Evolutionary conservation across 306 rosid species (phyloP), one percentile per base, ranked within the genome.

Genomic region (Fagus crenata): DNA sequence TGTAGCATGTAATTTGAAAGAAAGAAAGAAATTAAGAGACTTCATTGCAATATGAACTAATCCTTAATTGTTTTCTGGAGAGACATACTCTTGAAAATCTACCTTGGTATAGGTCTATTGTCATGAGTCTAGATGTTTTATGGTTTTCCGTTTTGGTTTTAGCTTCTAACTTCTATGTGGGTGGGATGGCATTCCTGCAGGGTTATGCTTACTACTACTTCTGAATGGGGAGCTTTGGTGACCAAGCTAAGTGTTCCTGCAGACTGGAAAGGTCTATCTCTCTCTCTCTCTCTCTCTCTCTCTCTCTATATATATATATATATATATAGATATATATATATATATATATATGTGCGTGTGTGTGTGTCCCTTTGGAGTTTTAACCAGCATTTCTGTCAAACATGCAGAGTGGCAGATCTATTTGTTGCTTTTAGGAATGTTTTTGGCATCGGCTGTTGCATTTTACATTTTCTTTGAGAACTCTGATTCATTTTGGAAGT

Each of bases 371-470:
- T 67, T 15, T 17, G 49, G 31, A 73, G 63, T 32, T 53, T 73
- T 79, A 7, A 56, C 61, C 40, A 12, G 2, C n/a, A 15, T 75
- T 81, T 58, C 60, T 70, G 7, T 71, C 15, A 75, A 84, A 85
- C 78, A 12, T 90, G 91, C 99, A 95, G 99, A 95, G 85, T 92
- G 99, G 99, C 99, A 95, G 92, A 92, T 95, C 78, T 95, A 95
- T 81, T 3, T 85, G 91, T 74, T 95, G 69, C 97, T 95, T 72
- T 17, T 91, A 64, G 92, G 88, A 71, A 78, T 95, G 65, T 90
- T 95, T 80, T 72, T 88, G 77, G 93, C 90, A 11, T 95, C 99
- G 3, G 93, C 90, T 12, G 41, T 91, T 28, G 85, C 82, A 4
- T 95, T 95, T 67, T 95, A 95, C 86, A 79, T 90, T 53, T 92